Evolutionary conservation across 2,329 filamentous ascomycete genomes (phyloP).

Genomic region (Thelonectria blattea): DNA sequence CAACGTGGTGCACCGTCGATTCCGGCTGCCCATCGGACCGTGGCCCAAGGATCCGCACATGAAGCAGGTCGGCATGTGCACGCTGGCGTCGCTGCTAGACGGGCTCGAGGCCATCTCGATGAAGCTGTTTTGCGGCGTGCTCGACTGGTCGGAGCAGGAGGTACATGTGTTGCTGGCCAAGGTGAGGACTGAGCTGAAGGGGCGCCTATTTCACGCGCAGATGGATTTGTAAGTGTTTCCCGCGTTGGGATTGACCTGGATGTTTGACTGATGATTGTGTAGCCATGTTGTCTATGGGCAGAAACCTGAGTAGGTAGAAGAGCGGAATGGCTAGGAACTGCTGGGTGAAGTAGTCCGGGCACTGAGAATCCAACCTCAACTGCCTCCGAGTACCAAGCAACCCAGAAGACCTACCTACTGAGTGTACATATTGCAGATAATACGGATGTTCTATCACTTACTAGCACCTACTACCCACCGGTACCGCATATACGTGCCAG

Average conservation of each 20-base stretch:
- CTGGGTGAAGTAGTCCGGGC: too few species aligned
- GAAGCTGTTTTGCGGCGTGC: constrained; percentile 15
- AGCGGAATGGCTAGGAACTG: too few species aligned
- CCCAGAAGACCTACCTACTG: too few species aligned
- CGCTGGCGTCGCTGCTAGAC: constrained; percentile 16
- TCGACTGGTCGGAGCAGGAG: constrained; percentile 11
- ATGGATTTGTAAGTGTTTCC: constrained; percentile 17
- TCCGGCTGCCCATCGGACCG: constrained; percentile 43
- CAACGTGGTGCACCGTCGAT: constrained; percentile 40
- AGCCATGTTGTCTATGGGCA: constrained; percentile 23
- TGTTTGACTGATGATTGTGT: not conserved
- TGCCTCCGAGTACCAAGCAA: too few species aligned
- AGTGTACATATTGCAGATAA: too few species aligned
- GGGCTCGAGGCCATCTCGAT: constrained; percentile 17
- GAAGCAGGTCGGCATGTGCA: constrained; percentile 41
- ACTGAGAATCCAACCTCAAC: too few species aligned
- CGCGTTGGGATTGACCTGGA: not conserved
- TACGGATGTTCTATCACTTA: too few species aligned
- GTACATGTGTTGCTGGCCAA: constrained; percentile 10
- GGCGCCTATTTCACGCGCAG: constrained; percentile 5
- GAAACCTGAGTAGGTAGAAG: constrained; percentile 1
- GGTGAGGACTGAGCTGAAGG: constrained; percentile 16
- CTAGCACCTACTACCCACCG: too few species aligned
- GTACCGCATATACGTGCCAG: too few species aligned
- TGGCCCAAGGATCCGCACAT: constrained; percentile 45